A percentile compares a stretch with the other conserved stretches of the same genome.
Evolutionary conservation across 1,284 basidiomycete genomes (phyloP).

Genomic region (Moesziomyces sp.): DNA sequence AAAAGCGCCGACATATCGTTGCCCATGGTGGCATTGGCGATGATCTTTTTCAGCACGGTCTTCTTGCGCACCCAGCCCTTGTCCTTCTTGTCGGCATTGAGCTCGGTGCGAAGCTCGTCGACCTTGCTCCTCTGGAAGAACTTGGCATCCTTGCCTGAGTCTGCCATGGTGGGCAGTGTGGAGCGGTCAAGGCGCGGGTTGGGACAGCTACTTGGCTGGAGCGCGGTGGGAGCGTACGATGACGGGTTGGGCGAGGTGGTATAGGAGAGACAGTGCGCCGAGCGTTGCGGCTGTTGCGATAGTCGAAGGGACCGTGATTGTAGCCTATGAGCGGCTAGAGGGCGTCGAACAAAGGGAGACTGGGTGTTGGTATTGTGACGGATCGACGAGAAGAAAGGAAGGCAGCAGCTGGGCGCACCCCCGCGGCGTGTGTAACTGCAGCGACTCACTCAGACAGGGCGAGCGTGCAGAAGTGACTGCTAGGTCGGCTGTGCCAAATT

Average conservation of each 20-base stretch:
- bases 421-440: too few relatives aligned
- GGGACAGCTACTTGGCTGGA: not conserved
- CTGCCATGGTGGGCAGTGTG: conserved; percentile 45
- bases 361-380: not conserved
- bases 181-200: not conserved
- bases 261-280: too few relatives aligned
- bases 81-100: conserved; percentile 65
- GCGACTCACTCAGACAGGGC: not conserved
- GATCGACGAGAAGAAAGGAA: not conserved
- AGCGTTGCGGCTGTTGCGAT: too few relatives aligned
- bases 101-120: conserved; percentile 64
- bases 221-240: not conserved
- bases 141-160: conserved; percentile 63
- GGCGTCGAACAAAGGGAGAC: not conserved
- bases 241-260: too few relatives aligned
- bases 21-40: conserved; percentile 68
- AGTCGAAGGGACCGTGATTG: too few relatives aligned
- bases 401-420: too few relatives aligned
- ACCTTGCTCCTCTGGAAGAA: conserved; percentile 66
- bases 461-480: too few relatives aligned
- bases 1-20: conserved; percentile 89
- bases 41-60: conserved; percentile 66
- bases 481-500: not conserved
- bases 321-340: too few relatives aligned
- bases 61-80: conserved; percentile 65